Conservation (phyloP, 2,329 filamentous ascomycete genomes). For the Thielaviopsis euricoi region DNA sequence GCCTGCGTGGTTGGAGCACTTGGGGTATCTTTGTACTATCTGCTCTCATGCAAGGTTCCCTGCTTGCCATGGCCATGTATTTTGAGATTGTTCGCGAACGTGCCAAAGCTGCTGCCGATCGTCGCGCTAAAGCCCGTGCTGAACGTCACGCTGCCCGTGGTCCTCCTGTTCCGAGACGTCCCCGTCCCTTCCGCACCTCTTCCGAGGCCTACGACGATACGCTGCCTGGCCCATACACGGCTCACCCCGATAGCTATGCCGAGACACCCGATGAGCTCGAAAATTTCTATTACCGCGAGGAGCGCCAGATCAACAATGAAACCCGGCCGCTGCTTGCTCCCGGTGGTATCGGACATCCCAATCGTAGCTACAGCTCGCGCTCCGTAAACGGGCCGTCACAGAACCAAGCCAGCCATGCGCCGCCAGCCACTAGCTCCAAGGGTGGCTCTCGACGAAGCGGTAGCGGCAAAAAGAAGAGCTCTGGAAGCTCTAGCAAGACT, state of each 20-base stretch:
- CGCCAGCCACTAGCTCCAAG: background rate
- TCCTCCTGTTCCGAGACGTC: conserved; percentile 17
- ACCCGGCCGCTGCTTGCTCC: conserved; percentile 33
- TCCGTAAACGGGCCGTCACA: background rate
- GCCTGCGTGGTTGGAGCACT: conserved; percentile 76
- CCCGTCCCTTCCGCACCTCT: conserved; percentile 26
- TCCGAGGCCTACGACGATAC: conserved; percentile 35
- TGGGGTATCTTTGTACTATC: conserved; percentile 88
- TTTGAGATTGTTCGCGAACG: conserved; percentile 39
- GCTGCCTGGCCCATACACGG: conserved; percentile 33
- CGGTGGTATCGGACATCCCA: conserved; percentile 32
- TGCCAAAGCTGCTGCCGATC: conserved; percentile 15
- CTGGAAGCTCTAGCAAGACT: background rate
- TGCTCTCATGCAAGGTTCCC: conserved; percentile 63
- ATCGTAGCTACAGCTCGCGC: conserved; percentile 11
- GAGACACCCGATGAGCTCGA: conserved; percentile 34
- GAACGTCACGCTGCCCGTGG: conserved; percentile 14
- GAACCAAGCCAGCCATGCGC: background rate
- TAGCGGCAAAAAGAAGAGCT: background rate
- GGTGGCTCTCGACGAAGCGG: background rate
- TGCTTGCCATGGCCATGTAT: conserved; percentile 65
- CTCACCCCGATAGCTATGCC: conserved; percentile 35
- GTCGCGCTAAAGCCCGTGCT: conserved; percentile 18
- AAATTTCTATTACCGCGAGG: conserved; percentile 32
- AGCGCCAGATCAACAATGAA: conserved; percentile 32